Percentiles rank a stretch among this genome's conserved stretches.
Evolutionary conservation across 2,329 filamentous ascomycete genomes (phyloP).

Genomic region (Pseudogymnoascus verrucosus): DNA sequence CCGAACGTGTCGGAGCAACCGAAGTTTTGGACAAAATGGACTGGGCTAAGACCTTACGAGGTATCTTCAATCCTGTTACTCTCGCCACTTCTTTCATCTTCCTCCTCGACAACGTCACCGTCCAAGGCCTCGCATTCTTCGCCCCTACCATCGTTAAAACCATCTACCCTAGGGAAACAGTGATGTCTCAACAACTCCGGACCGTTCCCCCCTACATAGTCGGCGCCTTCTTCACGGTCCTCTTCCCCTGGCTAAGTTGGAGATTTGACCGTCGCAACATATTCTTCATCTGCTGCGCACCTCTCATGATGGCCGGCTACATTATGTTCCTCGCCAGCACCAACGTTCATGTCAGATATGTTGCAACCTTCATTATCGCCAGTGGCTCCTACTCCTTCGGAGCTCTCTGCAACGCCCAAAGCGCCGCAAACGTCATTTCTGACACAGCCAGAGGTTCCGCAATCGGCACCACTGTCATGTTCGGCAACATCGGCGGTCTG

Average conservation of each 20-base stretch:
- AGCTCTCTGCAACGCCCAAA: slow-evolving; percentile 58
- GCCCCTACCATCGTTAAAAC: slow-evolving; percentile 54
- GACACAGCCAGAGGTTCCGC: slow-evolving; percentile 61
- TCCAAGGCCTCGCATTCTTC: slow-evolving; percentile 62
- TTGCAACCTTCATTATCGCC: slow-evolving; percentile 62
- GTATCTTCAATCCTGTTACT: slow-evolving; percentile 57
- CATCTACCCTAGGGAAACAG: slow-evolving; percentile 52
- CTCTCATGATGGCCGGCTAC: slow-evolving; percentile 61
- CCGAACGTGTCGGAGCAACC: slow-evolving; percentile 55
- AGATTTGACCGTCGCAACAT: slow-evolving; percentile 50
- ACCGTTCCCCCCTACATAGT: slow-evolving; percentile 65
- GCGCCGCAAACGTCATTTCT: slow-evolving; percentile 61
- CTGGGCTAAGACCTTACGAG: slow-evolving; percentile 48
- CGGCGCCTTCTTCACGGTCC: slow-evolving; percentile 57
- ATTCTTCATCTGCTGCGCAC: slow-evolving; percentile 52
- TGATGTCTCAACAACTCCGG: slow-evolving; percentile 58
- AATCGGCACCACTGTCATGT: slow-evolving; percentile 62
- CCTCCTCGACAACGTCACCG: slow-evolving; percentile 45
- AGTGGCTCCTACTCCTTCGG: slow-evolving; percentile 56
- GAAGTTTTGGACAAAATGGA: slow-evolving; percentile 58
- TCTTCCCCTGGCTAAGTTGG: slow-evolving; percentile 55
- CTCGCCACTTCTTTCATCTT: slow-evolving; percentile 46
- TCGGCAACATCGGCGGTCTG: slow-evolving; percentile 64
- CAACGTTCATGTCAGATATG: slow-evolving; percentile 50
- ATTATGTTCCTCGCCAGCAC: slow-evolving; percentile 58